phyloP scores from a whole-genome alignment of 176 grass and related monocot genomes.

The Avena eriantha region DNA sequence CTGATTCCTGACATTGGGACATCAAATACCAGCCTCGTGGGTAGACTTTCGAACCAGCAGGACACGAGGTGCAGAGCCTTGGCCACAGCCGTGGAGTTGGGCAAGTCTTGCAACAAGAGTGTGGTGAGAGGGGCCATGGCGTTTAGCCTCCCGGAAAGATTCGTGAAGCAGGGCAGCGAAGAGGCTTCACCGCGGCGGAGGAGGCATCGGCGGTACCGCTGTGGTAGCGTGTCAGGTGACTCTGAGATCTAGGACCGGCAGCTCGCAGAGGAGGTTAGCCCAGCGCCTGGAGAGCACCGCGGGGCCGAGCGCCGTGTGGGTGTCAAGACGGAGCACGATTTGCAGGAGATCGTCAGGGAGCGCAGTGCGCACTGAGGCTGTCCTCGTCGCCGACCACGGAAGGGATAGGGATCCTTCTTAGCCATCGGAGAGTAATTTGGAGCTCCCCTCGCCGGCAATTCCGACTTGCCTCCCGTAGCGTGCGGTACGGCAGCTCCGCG shows the following conservation, averaged over 20 bases:
- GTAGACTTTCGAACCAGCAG: neutral
- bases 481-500: neutral
- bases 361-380: slow-evolving; percentile 33
- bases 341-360: slow-evolving; percentile 32
- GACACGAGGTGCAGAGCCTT: slow-evolving; percentile 24
- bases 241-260: neutral
- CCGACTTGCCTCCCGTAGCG: neutral
- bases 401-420: neutral
- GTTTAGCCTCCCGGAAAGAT: neutral
- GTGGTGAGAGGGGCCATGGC: neutral
- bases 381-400: neutral
- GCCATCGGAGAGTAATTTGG: neutral
- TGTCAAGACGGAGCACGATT: slow-evolving; percentile 5
- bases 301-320: slow-evolving; percentile 12
- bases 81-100: neutral
- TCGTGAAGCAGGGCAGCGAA: neutral
- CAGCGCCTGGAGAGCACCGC: slow-evolving; percentile 30
- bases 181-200: neutral
- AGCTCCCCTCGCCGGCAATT: neutral
- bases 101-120: slow-evolving; percentile 24
- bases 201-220: slow-evolving; percentile 14
- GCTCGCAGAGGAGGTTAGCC: neutral
- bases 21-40: neutral
- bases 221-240: neutral
- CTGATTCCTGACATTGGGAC: slow-evolving; percentile 18